Evolutionary conservation across 2,329 filamentous ascomycete genomes (phyloP), one percentile per base, ranked within the genome.

Genomic region (Talaromyces amestolkiae): DNA sequence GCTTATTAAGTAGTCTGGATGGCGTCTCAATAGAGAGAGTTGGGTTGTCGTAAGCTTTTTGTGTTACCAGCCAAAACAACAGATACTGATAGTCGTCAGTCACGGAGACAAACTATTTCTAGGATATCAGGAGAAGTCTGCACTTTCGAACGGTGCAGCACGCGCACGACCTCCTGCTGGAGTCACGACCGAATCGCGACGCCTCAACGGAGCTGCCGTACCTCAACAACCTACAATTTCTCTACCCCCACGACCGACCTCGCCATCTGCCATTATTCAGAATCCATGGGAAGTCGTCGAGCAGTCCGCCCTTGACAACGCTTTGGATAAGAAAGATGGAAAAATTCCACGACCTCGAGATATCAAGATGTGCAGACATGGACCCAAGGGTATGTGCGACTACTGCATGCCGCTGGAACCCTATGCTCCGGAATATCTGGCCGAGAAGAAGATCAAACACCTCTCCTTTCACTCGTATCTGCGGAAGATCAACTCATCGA

Each of bases 401-500:
- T 96, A 97, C 80, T 99, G 95, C 81, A 96, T 96, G 87, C 96
- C 96, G 0, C 81, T 98, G 60, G 95, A 99, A 74, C 95, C 95
- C 0, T 99, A 96, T 78, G 89, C 96, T 73, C 78, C 90, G n/a
- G 88, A 88, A 64, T 97, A 97, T 72, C 85, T 99, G 19, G 87
- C 87, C 35, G 94, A 99, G 72, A 96, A 94, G 84, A 97, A 97
- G 84, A 97, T 99, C 85, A 99, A 99, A 78, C 96, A 99, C 78
- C 84, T 95, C 33, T 98, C 95, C 0, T 97, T 98, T 80, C 95
- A 99, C 78, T 91, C 93, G 4, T 89, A 98, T 76, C 84, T 99
- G 54, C 89, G 93, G 70, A 99, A 99, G 78, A 89, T 97, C 78
- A 99, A 99, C 80, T 89, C 93, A 15, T 91, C 92, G 15, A 98